Conservation (phyloP, 73 alveolate species). For the Paramecium octaurelia region DNA sequence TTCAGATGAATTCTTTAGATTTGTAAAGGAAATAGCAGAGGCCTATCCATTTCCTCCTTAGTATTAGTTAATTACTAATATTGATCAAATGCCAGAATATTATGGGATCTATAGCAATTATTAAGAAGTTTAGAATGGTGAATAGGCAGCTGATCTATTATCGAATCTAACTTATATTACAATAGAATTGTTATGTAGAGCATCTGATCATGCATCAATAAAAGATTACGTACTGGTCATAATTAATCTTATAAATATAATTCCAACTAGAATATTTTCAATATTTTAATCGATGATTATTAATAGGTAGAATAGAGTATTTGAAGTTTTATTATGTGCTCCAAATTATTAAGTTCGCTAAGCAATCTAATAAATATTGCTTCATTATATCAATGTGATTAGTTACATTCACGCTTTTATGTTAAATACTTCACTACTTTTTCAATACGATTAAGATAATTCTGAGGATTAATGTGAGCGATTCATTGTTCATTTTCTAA, state of each 20-base stretch:
- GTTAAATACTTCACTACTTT: not conserved
- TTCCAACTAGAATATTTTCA: not conserved
- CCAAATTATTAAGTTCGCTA: not conserved
- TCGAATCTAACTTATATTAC: not conserved
- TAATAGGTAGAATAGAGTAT: not conserved
- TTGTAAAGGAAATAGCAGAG: conserved; percentile 49
- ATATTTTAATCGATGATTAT: not conserved
- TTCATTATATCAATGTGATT: conserved; percentile 8
- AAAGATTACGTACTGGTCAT: not conserved
- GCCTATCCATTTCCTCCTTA: not conserved
- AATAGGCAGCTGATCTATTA: not conserved
- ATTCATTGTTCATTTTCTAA: not conserved
- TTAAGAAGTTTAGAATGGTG: not conserved
- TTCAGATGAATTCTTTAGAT: conserved; percentile 45
- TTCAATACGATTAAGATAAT: not conserved
- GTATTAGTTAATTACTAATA: not conserved
- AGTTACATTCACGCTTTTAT: not conserved
- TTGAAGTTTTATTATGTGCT: not conserved
- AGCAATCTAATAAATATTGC: not conserved
- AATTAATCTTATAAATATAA: not conserved
- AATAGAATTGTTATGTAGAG: not conserved
- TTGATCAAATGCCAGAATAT: not conserved
- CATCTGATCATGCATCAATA: not conserved
- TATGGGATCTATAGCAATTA: not conserved
- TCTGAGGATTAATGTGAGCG: not conserved